Conservation (phyloP, 1,139 yeast genomes). For the Saccharomyces hybrid region DNA sequence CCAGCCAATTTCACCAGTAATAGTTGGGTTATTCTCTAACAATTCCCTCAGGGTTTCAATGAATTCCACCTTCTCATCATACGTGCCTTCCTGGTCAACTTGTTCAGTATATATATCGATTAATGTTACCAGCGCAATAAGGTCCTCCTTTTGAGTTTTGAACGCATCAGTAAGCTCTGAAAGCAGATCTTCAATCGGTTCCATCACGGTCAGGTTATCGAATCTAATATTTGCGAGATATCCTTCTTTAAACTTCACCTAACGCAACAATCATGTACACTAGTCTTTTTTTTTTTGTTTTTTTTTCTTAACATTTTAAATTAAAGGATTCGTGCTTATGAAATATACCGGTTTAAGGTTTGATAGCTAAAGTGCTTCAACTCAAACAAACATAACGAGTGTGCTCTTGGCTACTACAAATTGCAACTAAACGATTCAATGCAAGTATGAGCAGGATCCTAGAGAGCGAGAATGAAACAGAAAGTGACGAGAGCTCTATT, state of each 20-base stretch:
- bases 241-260: neutral
- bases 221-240: neutral
- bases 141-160: conserved; percentile 14
- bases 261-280: neutral
- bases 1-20: conserved; percentile 64
- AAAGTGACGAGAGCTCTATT: neutral
- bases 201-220: conserved; percentile 5
- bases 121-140: conserved; percentile 18
- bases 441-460: neutral
- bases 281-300: neutral
- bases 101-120: conserved; percentile 21
- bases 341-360: neutral
- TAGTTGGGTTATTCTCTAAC: conserved; percentile 12
- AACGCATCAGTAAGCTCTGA: conserved; percentile 13
- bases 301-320: neutral
- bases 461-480: conserved; percentile 1
- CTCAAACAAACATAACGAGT: neutral
- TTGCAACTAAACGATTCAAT: neutral
- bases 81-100: conserved; percentile 11
- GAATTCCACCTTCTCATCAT: conserved; percentile 43
- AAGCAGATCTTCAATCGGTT: conserved; percentile 12
- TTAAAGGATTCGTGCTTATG: neutral
- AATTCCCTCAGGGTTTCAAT: conserved; percentile 36
- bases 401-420: neutral
- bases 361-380: neutral